Percentiles rank a stretch among this genome's conserved stretches.
phyloP scores from a whole-genome alignment of 345 rosid species.

The Durio zibethinus region DNA sequence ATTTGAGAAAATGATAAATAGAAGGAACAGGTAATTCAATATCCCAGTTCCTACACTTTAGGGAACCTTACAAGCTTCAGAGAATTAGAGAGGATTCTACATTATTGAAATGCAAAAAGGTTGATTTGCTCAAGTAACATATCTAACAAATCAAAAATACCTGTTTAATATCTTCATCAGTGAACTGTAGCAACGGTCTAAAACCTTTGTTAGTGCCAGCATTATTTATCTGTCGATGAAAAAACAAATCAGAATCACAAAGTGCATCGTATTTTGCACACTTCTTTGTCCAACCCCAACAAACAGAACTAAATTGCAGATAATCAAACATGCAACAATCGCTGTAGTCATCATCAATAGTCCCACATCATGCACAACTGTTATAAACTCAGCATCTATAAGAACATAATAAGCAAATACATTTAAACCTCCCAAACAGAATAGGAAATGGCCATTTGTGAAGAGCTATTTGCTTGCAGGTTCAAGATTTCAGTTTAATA shows the following conservation, averaged over 20 bases:
- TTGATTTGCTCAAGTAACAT: not conserved
- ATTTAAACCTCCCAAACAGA: not conserved
- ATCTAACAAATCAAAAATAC: conserved; percentile 26
- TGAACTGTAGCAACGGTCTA: conserved; percentile 79
- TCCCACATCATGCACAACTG: not conserved
- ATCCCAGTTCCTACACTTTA: not conserved
- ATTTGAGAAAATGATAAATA: not conserved
- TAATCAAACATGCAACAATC: not conserved
- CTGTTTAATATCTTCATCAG: conserved; percentile 83
- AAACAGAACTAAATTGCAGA: not conserved
- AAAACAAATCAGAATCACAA: not conserved
- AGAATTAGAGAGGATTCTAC: not conserved
- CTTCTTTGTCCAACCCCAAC: not conserved
- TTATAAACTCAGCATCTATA: not conserved
- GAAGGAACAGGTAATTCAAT: not conserved
- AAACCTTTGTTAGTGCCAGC: conserved; percentile 96
- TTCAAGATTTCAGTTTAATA: not conserved
- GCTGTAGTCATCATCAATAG: not conserved
- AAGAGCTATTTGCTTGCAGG: not conserved
- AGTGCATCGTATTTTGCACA: not conserved
- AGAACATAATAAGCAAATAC: not conserved
- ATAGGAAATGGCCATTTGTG: not conserved
- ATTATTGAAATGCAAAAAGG: not conserved
- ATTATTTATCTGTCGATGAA: conserved; percentile 67
- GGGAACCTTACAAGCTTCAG: conserved; percentile 1